Evolutionary conservation across 768 basidiomycete species (phyloP), one percentile per base, ranked within the genome.

Genomic region (Rhodotorula graminis): DNA sequence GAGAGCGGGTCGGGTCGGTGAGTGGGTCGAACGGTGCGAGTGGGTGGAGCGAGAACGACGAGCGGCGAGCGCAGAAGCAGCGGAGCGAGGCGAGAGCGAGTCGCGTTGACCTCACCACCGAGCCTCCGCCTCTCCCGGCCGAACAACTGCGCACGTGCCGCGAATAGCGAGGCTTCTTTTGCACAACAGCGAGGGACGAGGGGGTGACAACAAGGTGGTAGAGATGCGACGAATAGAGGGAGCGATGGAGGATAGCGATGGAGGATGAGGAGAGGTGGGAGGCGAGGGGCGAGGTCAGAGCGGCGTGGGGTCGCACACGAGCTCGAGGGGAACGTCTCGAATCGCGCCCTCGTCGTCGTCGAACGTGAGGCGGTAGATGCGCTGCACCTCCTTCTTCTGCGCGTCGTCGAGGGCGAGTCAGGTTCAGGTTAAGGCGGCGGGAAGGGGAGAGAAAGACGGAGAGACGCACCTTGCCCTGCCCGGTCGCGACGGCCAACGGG

Each of bases 341-440:
- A 73, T 7, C 9, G 10, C n/a, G 49, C 68, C 70, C 27, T 69
- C 67, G 65, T 76, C 78, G 64, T 79, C 78, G 23, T 79, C 77
- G 44, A 79, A 79, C 19, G 33, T 61, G 49, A 79, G 59, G 57
- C 75, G 71, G 71, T 79, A 79, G 10, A 70, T 29, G n/a, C 63
- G 64, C 27, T 68, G 58, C 37, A 56, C 50, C 49, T 59, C 44
- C 64, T 71, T 69, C 46, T 65, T 69, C 67, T 71, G 61, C 21
- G 3, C 8, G 47, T 46, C 44, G 44, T 46, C 42, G 42, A 15
- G 42, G 42, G 42, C 42, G 42, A 56, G 46, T 31, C 7, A 19
- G 14, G n/a, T n/a, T n/a, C n/a, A n/a, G n/a, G n/a, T n/a, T n/a
- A n/a, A n/a, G n/a, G n/a, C n/a, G n/a, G n/a, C n/a, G n/a, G n/a